Conservation (phyloP, 1,139 yeast species). For the Magnusiomyces paraingens region DNA sequence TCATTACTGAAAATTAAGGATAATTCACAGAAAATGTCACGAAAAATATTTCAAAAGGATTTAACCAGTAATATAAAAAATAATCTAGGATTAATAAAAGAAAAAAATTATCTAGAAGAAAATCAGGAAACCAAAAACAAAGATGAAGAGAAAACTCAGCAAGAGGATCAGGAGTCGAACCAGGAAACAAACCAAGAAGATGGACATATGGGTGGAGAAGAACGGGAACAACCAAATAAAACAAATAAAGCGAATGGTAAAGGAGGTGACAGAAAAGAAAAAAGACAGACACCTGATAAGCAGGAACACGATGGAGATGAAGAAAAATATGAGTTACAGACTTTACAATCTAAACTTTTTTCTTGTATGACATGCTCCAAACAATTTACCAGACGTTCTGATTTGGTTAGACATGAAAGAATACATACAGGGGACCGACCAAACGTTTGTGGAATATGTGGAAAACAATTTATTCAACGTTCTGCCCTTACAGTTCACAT, state of each 20-base stretch:
- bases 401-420: conserved; percentile 64
- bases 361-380: conserved; percentile 26
- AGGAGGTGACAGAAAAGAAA: background rate
- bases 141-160: too few relatives aligned
- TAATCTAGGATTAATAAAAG: too few relatives aligned
- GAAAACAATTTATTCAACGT: conserved; percentile 59
- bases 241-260: background rate
- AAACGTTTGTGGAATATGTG: conserved; percentile 31
- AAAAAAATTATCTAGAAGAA: too few relatives aligned
- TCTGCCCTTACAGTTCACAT: conserved; percentile 68
- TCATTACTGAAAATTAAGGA: too few relatives aligned
- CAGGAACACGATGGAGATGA: background rate
- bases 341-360: conserved; percentile 20
- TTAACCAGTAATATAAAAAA: too few relatives aligned
- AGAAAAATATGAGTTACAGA: conserved; percentile 3
- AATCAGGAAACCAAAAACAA: too few relatives aligned
- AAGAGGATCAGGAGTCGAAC: too few relatives aligned
- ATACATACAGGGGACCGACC: conserved; percentile 79
- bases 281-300: background rate
- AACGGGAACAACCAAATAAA: background rate
- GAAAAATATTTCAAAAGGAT: too few relatives aligned
- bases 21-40: too few relatives aligned
- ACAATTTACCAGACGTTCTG: conserved; percentile 55
- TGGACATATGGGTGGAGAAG: background rate
- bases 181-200: too few relatives aligned